Evolutionary conservation across 176 grass and related monocot genomes (phyloP).

Genomic region (Triticum monococcum): DNA sequence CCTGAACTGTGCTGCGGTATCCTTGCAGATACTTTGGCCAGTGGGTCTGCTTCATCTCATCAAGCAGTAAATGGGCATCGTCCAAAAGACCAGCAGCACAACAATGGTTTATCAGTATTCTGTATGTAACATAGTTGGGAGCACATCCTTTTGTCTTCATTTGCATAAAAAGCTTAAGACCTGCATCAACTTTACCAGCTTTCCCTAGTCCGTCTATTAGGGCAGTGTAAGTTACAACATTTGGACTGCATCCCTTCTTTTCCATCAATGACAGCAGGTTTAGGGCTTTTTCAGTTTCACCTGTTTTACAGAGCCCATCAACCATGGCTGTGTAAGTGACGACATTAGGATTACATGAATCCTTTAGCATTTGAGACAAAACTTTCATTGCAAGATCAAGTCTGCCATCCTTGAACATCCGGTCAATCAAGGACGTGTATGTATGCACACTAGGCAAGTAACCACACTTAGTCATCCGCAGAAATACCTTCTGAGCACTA

Average conservation of each 20-base stretch:
- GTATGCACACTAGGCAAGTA: constrained; percentile 86
- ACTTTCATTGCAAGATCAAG: constrained; percentile 95
- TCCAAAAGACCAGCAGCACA: constrained; percentile 86
- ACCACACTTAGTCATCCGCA: constrained; percentile 72
- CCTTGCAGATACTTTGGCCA: constrained; percentile 80
- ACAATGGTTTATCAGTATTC: constrained; percentile 85
- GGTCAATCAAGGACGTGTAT: constrained; percentile 90
- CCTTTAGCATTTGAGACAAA: constrained; percentile 87
- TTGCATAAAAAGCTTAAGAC: constrained; percentile 79
- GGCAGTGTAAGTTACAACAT: constrained; percentile 94
- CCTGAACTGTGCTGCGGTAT: constrained; percentile 53
- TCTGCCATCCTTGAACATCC: constrained; percentile 87
- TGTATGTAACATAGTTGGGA: constrained; percentile 90
- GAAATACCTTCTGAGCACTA: constrained; percentile 84
- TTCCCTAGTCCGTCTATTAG: constrained; percentile 92
- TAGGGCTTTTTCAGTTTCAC: constrained; percentile 77
- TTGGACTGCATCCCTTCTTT: constrained; percentile 82
- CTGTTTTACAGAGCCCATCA: constrained; percentile 82
- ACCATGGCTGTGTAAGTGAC: constrained; percentile 97
- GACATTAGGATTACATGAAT: constrained; percentile 85
- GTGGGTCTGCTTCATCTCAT: constrained; percentile 96
- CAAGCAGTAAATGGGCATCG: constrained; percentile 58
- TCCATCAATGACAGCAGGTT: constrained; percentile 79
- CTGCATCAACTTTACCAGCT: constrained; percentile 58
- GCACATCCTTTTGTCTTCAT: constrained; percentile 76